phyloP scores from a whole-genome alignment of 129 eudicot genomes.

The Smallanthus sonchifolius region DNA sequence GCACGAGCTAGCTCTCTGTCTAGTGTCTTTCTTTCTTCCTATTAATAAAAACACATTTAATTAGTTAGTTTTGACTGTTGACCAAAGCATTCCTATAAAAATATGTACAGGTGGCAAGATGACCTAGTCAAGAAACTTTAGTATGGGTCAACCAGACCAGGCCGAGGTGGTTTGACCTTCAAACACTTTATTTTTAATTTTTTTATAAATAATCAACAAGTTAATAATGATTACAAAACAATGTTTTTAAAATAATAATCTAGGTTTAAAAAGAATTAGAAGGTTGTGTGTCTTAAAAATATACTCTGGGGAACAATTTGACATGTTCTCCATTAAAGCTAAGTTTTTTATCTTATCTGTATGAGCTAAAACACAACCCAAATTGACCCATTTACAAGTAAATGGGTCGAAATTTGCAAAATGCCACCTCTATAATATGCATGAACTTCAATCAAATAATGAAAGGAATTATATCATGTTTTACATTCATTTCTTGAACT shows the following conservation, averaged over 20 bases:
- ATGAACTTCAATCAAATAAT: not conserved
- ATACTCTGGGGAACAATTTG: not conserved
- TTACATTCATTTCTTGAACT: conserved; percentile 97
- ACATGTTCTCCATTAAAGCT: not conserved
- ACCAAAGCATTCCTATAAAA: not conserved
- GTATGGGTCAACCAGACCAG: not conserved
- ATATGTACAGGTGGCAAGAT: not conserved
- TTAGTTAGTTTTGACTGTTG: not conserved
- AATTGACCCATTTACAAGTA: not conserved
- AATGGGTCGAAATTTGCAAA: conserved; percentile 1
- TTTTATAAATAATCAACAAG: not conserved
- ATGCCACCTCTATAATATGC: not conserved
- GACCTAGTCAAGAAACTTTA: not conserved
- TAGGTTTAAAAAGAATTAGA: not conserved
- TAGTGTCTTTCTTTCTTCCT: conserved; percentile 89
- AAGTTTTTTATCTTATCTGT: not conserved
- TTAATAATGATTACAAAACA: not conserved
- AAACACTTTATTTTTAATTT: not conserved
- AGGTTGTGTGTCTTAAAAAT: not conserved
- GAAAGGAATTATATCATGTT: not conserved
- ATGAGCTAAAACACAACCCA: not conserved
- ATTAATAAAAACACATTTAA: conserved; percentile 1
- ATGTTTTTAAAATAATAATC: not conserved
- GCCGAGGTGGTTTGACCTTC: not conserved
- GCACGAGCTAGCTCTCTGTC: conserved; percentile 96